Evolutionary conservation across 805 yeast species (phyloP), one percentile per base, ranked within the genome.

Genomic region (Wickerhamiella kurtzmanii): DNA sequence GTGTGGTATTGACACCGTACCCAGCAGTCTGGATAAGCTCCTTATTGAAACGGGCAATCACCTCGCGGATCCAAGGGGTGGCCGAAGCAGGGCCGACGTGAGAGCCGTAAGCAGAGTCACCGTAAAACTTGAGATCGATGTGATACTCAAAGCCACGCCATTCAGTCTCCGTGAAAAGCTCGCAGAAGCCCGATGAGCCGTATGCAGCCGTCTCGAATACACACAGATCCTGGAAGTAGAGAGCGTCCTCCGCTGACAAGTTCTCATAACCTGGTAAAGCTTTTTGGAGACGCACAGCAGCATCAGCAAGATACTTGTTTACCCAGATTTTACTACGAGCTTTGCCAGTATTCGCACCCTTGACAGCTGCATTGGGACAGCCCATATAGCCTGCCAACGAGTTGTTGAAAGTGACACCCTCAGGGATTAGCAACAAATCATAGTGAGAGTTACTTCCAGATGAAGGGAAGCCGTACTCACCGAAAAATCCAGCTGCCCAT

Each of bases 121-220:
- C 81, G 65, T 75, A 84, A 56, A 73, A 71, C 44, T 61, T 63
- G 38, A 81, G 64, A 52, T 82, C 88, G 22, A 67, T 67, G 18
- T 71, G 66, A 62, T 83, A 85, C 44, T 77, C 77, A 54, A 71
- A 73, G 35, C 72, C 74, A 44, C 80, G 64, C 68, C 76, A 79
- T 50, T 83, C 89, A 20, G 77, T 77, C 54, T 71, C 71, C 38
- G 85, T 79, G 64, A 84, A 77, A 28, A 80, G 68, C 36, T 71
- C 70, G 63, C 94, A 83, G 52, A 82, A 76, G 32, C 72, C 70
- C 15, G 92, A 80, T 46, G 64, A 60, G 8, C 92, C 94, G 48
- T 69, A 70, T 8, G 76, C 82, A 47, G 82, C 82, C 41, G 82
- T 64, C 63, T 84, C 94, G 59, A 71, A 84, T 2, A 84, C 87